Percentiles rank a stretch among this genome's conserved stretches.
Conservation (phyloP, 2,329 filamentous ascomycete species). For the Monosporascus cannonballus region DNA sequence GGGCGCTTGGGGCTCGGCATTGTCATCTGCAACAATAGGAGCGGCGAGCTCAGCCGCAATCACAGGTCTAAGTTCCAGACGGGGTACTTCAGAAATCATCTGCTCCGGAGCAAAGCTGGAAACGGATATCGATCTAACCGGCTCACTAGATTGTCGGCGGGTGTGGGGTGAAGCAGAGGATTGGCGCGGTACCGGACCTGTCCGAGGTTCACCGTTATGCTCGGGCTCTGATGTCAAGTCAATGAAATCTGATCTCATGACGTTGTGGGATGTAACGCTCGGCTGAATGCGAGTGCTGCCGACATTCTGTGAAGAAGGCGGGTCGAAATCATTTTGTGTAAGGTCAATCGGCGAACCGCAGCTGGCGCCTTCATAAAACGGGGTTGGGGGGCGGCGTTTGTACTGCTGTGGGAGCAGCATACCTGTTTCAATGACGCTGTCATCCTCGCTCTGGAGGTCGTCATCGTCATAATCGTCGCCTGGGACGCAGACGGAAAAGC, state of each 20-base stretch:
- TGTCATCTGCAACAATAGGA: too few species aligned
- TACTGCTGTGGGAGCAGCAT: not conserved
- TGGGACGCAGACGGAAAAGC: conserved; percentile 29
- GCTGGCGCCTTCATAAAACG: not conserved
- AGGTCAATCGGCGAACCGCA: conserved; percentile 13
- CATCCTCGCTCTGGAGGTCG: conserved; percentile 13
- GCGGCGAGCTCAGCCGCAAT: too few species aligned
- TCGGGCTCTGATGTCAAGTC: conserved; percentile 9
- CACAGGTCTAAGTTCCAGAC: too few species aligned
- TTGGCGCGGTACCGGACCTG: not conserved
- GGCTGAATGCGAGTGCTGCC: not conserved
- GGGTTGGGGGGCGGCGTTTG: not conserved
- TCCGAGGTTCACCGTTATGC: conserved; percentile 7
- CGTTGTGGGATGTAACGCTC: conserved; percentile 1
- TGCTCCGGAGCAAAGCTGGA: not conserved
- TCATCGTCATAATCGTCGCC: conserved; percentile 31
- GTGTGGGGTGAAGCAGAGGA: not conserved
- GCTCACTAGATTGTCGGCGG: not conserved
- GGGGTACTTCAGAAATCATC: too few species aligned
- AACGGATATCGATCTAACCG: not conserved
- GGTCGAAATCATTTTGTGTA: conserved; percentile 10
- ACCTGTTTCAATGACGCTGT: conserved; percentile 9
- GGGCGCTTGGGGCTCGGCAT: too few species aligned
- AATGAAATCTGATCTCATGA: conserved; percentile 13
- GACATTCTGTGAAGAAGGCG: not conserved